Evolutionary conservation across 1,284 basidiomycete genomes (phyloP), one percentile per base, ranked within the genome.

Genomic region (Mycosarcoma maydis): DNA sequence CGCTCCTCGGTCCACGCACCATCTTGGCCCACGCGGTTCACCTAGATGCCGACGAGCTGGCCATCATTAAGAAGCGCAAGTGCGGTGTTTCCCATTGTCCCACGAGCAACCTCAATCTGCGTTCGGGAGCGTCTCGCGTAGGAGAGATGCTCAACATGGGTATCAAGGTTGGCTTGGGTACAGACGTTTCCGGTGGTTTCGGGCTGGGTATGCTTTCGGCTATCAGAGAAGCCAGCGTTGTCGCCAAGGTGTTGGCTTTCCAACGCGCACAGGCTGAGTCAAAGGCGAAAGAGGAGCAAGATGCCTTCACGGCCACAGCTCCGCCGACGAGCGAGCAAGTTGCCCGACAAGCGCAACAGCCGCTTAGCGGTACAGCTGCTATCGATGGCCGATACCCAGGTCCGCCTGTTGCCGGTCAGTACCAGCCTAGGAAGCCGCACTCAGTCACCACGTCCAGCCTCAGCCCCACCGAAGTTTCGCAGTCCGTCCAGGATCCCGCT

Each of bases 21-120:
- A 87, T 98, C 37, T 85, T 98, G 30, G 94, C 90, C 1, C 94
- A 98, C 81, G 93, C 88, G n/a, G 87, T 93, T 14, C 90, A 92
- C 82, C 85, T 98, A 30, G 87, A 87, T 19, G 72, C 83, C 0
- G 85, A 85, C 3, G 95, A 98, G 83, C 84, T 94, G 54, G 84
- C 86, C 24, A 83, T 96, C 41, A 87, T 98, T 72, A 87, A 87
- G 70, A 72, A 85, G 74, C 84, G 86, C 44, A 84, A 86, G 5
- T 89, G 90, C 3, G 94, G 94, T 11, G 85, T 98, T 39, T 90
- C 90, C 69, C 95, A 98, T 82, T 98, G 94, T 80, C 94, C 95
- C 16, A 90, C 89, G 30, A 81, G 78, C 76, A 98, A 98, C 81
- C 90, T 95, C 80, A 91, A 96, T 83, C 80, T 98, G 53, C 86